Conservation (phyloP, 805 yeast species). For the Metschnikowia sp. region DNA sequence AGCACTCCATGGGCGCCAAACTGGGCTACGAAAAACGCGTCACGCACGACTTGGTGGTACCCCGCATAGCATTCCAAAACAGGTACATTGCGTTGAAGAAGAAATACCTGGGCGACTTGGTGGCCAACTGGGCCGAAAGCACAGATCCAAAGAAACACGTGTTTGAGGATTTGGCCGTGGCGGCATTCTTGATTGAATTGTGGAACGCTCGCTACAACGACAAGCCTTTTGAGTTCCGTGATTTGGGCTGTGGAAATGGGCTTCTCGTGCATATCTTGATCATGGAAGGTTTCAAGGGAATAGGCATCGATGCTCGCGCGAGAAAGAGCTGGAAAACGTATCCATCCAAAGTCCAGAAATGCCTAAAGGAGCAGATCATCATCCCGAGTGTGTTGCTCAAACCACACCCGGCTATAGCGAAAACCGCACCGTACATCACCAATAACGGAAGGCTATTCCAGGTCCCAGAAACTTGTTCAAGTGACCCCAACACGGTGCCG, state of each 20-base stretch:
- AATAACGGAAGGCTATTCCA: constrained; percentile 64
- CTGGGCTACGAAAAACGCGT: constrained; percentile 86
- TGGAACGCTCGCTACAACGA: constrained; percentile 58
- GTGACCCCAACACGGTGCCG: constrained; percentile 30
- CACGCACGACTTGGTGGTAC: constrained; percentile 81
- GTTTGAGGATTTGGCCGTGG: constrained; percentile 93
- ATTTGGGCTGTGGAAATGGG: constrained; percentile 95
- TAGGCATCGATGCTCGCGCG: constrained; percentile 85
- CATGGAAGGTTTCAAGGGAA: constrained; percentile 77
- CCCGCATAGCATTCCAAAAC: constrained; percentile 79
- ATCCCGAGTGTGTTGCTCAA: constrained; percentile 72
- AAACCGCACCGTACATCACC: constrained; percentile 48
- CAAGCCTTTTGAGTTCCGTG: constrained; percentile 66
- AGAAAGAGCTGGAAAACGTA: constrained; percentile 84
- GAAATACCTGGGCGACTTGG: constrained; percentile 70
- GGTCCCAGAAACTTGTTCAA: constrained; percentile 37
- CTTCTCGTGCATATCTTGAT: constrained; percentile 69
- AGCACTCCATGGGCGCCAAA: constrained; percentile 81
- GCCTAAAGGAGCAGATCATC: constrained; percentile 71
- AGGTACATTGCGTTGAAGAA: constrained; percentile 76
- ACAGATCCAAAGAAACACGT: constrained; percentile 96
- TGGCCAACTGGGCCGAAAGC: constrained; percentile 85
- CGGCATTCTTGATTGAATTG: constrained; percentile 85
- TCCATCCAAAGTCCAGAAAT: constrained; percentile 58
- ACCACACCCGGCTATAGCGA: constrained; percentile 62